These are phyloP conservation scores for Pyricularia grisea DNA, from an alignment of 2,329 filamentous ascomycete species.

Conservation along the genomic window DNA sequence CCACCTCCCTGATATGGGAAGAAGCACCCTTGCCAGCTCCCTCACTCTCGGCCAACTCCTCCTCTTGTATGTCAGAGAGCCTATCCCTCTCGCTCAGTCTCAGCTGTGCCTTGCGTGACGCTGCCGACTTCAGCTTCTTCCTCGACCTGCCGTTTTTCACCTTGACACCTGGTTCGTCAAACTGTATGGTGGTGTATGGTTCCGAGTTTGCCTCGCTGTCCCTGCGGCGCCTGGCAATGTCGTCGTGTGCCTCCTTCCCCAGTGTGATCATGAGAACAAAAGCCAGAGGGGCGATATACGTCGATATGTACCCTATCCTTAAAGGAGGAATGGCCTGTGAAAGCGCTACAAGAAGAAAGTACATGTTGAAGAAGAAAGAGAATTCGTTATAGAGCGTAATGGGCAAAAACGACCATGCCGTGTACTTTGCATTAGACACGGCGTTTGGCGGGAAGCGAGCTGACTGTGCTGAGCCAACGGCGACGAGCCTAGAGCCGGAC, in stretches of 20 bases:
- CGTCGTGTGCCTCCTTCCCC: constrained; percentile 92
- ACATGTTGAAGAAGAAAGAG: constrained; percentile 99
- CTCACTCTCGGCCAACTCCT: constrained; percentile 40
- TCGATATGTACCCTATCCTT: constrained; percentile 88
- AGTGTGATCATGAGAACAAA: constrained; percentile 90
- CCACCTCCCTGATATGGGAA: constrained; percentile 52
- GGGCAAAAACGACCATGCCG: constrained; percentile 85
- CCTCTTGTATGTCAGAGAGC: constrained; percentile 59
- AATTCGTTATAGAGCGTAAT: constrained; percentile 97
- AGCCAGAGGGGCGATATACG: constrained; percentile 83
- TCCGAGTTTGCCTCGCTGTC: constrained; percentile 95
- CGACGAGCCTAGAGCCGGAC: constrained; percentile 62
- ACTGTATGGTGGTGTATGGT: constrained; percentile 67
- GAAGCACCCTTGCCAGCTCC: constrained; percentile 29
- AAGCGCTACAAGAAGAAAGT: constrained; percentile 89
- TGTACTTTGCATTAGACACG: constrained; percentile 97
- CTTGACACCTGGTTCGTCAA: constrained; percentile 44
- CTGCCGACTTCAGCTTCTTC: constrained; percentile 37
- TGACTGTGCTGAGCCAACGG: constrained; percentile 65
- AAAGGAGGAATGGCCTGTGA: constrained; percentile 87
- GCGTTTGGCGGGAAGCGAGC: constrained; percentile 80
- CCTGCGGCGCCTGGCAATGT: constrained; percentile 74
- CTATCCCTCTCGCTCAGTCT: constrained; percentile 28
- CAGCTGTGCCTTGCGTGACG: constrained; percentile 20
- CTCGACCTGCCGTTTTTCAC: constrained; percentile 24